Evolutionary conservation across 805 yeast species (phyloP).

Genomic region (Helenozyma rhizophorensis): DNA sequence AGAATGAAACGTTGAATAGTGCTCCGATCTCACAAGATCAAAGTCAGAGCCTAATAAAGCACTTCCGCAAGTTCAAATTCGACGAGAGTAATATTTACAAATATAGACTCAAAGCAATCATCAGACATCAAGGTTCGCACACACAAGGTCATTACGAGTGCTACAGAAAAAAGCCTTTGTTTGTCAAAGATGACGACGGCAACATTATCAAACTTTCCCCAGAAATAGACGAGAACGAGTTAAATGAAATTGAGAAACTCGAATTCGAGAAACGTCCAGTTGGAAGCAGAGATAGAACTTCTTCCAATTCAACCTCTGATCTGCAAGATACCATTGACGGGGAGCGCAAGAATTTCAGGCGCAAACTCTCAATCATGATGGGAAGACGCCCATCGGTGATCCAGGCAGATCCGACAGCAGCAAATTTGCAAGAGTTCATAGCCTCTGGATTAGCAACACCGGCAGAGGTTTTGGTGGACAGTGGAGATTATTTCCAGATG

Average conservation of each 20-base stretch:
- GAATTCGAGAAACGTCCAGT: constrained; percentile 3
- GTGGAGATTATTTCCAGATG: constrained; percentile 23
- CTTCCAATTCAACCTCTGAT: constrained; percentile 14
- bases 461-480: constrained; percentile 36
- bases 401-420: constrained; percentile 35
- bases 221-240: constrained; percentile 30
- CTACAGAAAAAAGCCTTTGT: constrained; percentile 68
- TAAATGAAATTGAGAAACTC: constrained; percentile 1
- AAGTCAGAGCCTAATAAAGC: constrained; percentile 29
- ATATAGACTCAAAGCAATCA: constrained; percentile 65
- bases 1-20: constrained; percentile 26
- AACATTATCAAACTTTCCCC: constrained; percentile 38
- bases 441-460: constrained; percentile 39
- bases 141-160: constrained; percentile 89
- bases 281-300: constrained; percentile 4
- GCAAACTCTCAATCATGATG: constrained; percentile 34
- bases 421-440: constrained; percentile 34
- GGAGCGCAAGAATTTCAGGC: constrained; percentile 28
- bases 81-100: constrained; percentile 38
- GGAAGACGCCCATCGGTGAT: constrained; percentile 38
- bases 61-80: constrained; percentile 35
- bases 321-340: constrained; percentile 11
- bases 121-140: constrained; percentile 87
- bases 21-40: constrained; percentile 38
- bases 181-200: constrained; percentile 43